phyloP scores from a whole-genome alignment of 176 grass and related monocot genomes.

The Oryza glaberrima region DNA sequence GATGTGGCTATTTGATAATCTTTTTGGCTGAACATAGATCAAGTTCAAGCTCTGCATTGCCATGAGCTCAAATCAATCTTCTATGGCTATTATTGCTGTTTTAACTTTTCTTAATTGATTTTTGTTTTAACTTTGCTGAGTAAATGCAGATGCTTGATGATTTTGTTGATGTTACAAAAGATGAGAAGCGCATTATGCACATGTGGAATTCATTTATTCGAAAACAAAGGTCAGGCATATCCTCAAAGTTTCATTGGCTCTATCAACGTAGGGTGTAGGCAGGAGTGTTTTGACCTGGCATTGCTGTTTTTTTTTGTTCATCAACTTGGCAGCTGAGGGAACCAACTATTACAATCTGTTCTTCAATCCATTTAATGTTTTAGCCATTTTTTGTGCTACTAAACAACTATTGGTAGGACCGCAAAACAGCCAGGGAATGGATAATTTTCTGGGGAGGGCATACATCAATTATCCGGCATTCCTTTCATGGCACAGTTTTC shows the following conservation, averaged over 20 bases:
- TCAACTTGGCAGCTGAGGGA: not conserved
- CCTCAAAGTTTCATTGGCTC: slow-evolving; percentile 10
- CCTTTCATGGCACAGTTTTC: not conserved
- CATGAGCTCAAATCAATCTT: not conserved
- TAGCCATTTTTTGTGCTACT: not conserved
- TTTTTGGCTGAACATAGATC: slow-evolving; percentile 35
- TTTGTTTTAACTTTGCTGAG: slow-evolving; percentile 18
- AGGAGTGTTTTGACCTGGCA: slow-evolving; percentile 18
- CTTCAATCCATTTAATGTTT: not conserved
- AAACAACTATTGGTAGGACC: not conserved
- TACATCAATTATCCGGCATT: not conserved
- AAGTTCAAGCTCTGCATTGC: not conserved
- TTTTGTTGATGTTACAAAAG: slow-evolving; percentile 75
- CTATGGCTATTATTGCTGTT: slow-evolving; percentile 23
- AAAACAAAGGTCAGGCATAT: slow-evolving; percentile 69
- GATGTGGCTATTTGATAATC: slow-evolving; percentile 31
- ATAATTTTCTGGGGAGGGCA: slow-evolving; percentile 2
- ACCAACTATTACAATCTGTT: not conserved
- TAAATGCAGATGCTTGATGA: slow-evolving; percentile 80
- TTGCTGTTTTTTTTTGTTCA: not conserved
- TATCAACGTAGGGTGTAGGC: not conserved
- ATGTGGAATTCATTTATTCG: slow-evolving; percentile 94
- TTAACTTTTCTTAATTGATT: not conserved
- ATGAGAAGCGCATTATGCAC: slow-evolving; percentile 92
- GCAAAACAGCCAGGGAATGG: not conserved